These are phyloP conservation scores for Trichoderma sp. DNA, from an alignment of 2,329 filamentous ascomycete species.

Conservation along the genomic window DNA sequence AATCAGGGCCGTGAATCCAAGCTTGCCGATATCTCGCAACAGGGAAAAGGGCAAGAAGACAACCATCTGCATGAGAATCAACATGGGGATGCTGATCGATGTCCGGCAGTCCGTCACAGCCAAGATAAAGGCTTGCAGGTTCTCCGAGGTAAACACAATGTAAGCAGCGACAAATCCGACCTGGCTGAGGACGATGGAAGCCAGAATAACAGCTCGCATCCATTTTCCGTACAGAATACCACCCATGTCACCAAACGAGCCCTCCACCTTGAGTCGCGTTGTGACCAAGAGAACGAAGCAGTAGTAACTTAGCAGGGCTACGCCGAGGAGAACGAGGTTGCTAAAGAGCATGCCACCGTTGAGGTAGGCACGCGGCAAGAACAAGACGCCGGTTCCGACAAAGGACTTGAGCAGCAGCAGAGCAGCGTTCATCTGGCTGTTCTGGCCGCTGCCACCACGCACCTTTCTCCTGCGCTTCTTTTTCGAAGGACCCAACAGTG, in stretches of 20 bases:
- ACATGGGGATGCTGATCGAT: conserved; percentile 78
- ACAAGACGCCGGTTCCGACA: conserved; percentile 92
- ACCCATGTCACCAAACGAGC: conserved; percentile 97
- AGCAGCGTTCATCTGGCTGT: conserved; percentile 74
- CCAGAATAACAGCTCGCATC: conserved; percentile 84
- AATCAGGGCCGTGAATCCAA: conserved; percentile 89
- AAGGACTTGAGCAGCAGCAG: conserved; percentile 93
- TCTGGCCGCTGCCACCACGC: conserved; percentile 71
- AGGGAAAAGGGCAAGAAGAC: conserved; percentile 93
- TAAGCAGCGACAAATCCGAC: conserved; percentile 93
- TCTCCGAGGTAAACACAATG: conserved; percentile 95
- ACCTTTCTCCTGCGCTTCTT: conserved; percentile 74
- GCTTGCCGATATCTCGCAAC: conserved; percentile 94
- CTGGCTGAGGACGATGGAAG: conserved; percentile 92
- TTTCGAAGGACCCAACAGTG: conserved; percentile 73
- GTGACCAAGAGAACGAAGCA: conserved; percentile 93
- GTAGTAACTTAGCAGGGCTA: conserved; percentile 89
- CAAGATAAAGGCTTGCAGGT: conserved; percentile 89
- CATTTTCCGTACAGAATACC: conserved; percentile 86
- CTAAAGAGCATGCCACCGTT: conserved; percentile 98
- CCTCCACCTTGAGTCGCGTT: conserved; percentile 79
- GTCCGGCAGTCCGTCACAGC: conserved; percentile 87
- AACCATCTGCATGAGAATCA: conserved; percentile 92
- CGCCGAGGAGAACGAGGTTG: conserved; percentile 80
- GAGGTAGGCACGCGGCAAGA: conserved; percentile 86